phyloP scores from a whole-genome alignment of 2,329 filamentous ascomycete species.

The Clarireedia homoeocarpa region DNA sequence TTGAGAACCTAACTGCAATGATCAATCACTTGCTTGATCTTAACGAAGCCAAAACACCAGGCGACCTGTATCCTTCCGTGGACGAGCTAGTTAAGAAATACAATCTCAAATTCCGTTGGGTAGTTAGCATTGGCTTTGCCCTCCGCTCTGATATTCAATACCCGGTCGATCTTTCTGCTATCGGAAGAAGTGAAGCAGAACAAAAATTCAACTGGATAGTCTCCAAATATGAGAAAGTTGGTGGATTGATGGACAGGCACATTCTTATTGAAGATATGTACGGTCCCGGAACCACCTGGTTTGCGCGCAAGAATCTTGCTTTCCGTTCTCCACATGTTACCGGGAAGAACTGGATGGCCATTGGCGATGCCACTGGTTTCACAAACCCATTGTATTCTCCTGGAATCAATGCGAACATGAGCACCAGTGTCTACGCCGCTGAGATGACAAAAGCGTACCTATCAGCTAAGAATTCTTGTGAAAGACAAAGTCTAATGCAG shows the following conservation, averaged over 20 bases:
- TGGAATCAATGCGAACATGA: slow-evolving; percentile 24
- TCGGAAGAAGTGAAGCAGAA: slow-evolving; percentile 22
- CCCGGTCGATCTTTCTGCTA: slow-evolving; percentile 18
- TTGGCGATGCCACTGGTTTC: slow-evolving; percentile 26
- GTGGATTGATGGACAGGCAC: slow-evolving; percentile 20
- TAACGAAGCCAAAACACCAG: slow-evolving; percentile 13
- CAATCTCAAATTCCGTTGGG: slow-evolving; percentile 20
- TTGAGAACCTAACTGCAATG: slow-evolving; percentile 23
- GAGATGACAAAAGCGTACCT: slow-evolving; percentile 13
- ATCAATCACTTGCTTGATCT: slow-evolving; percentile 24
- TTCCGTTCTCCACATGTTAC: slow-evolving; percentile 20
- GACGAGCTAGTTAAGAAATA: slow-evolving; percentile 20
- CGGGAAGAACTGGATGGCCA: slow-evolving; percentile 23
- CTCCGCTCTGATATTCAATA: slow-evolving; percentile 16
- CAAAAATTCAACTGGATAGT: slow-evolving; percentile 25
- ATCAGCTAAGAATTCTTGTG: neutral
- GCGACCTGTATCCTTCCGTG: slow-evolving; percentile 17
- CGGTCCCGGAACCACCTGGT: slow-evolving; percentile 21
- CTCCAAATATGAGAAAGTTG: slow-evolving; percentile 19
- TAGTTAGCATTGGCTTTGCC: slow-evolving; percentile 24
- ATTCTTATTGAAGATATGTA: slow-evolving; percentile 19
- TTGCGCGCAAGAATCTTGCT: slow-evolving; percentile 19
- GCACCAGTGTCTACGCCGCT: slow-evolving; percentile 11
- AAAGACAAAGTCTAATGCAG: neutral
- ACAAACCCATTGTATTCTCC: slow-evolving; percentile 27